These are phyloP conservation scores for Lichtheimia ramosa DNA, from an alignment of 371 early-diverging fungal genomes.

Conservation along the genomic window DNA sequence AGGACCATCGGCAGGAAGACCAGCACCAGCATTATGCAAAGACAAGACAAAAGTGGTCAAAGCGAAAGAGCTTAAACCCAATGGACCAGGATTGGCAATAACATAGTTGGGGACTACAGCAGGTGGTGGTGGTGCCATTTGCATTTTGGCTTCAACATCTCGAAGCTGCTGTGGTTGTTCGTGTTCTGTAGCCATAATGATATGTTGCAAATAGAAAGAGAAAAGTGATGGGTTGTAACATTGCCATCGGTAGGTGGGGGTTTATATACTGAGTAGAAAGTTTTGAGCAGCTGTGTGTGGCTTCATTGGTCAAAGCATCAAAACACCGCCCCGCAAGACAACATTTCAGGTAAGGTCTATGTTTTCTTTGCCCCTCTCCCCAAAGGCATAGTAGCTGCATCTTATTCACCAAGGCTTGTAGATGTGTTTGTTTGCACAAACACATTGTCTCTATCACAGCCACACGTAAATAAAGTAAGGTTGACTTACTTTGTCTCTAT, in stretches of 20 bases:
- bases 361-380: too few relatives aligned
- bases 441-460: not conserved
- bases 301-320: not conserved
- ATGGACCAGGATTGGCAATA: constrained; percentile 71
- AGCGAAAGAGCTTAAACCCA: constrained; percentile 75
- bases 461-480: not conserved
- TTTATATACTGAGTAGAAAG: not conserved
- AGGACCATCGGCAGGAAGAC: constrained; percentile 55
- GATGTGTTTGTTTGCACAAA: not conserved
- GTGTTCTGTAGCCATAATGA: not conserved
- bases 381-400: too few relatives aligned
- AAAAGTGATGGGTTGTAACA: not conserved
- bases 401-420: not conserved
- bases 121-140: constrained; percentile 1
- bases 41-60: constrained; percentile 77
- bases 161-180: not conserved
- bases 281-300: not conserved
- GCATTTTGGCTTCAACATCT: not conserved
- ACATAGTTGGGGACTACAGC: constrained; percentile 1
- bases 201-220: not conserved
- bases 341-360: too few relatives aligned
- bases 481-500: not conserved
- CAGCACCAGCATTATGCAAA: constrained; percentile 68
- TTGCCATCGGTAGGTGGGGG: not conserved
- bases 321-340: not conserved